Evolutionary conservation across 163 green algal species (phyloP).

Genomic region (Prototheca cutis): DNA sequence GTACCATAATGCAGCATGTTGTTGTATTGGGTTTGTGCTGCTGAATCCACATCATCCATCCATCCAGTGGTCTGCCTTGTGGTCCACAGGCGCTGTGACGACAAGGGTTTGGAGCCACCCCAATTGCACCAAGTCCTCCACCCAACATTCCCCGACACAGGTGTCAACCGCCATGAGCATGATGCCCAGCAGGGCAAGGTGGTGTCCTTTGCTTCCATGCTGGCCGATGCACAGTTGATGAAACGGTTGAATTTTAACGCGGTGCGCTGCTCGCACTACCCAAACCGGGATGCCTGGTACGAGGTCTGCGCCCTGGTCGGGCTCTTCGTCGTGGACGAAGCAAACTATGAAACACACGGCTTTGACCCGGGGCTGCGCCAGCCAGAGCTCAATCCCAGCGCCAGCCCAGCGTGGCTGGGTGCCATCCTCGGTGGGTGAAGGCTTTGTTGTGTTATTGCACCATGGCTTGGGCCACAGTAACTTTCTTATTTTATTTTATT

Average conservation of each 20-base stretch:
- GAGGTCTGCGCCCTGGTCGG: constrained; percentile 79
- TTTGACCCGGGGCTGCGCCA: constrained; percentile 69
- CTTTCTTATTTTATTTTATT: too few species aligned
- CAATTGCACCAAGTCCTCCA: too few species aligned
- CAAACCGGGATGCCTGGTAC: constrained; percentile 72
- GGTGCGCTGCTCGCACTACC: constrained; percentile 90
- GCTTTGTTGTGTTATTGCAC: too few species aligned
- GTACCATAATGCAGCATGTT: not conserved
- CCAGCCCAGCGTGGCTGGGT: constrained; percentile 30
- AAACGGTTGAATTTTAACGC: constrained; percentile 95
- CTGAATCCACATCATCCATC: too few species aligned
- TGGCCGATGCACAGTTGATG: constrained; percentile 81
- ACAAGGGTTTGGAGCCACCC: too few species aligned
- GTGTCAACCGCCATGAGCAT: constrained; percentile 83
- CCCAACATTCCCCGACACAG: too few species aligned
- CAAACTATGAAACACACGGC: constrained; percentile 95
- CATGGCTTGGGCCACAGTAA: too few species aligned
- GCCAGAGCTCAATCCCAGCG: constrained; percentile 42
- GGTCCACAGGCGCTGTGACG: too few species aligned
- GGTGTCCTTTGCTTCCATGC: constrained; percentile 65
- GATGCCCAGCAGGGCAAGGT: constrained; percentile 50
- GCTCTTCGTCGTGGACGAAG: constrained; percentile 91
- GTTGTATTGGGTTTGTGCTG: too few species aligned
- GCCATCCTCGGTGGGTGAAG: too few species aligned
- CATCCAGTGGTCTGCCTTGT: too few species aligned